phyloP scores from a whole-genome alignment of 148 eudicot species.

The Chenopodium album region DNA sequence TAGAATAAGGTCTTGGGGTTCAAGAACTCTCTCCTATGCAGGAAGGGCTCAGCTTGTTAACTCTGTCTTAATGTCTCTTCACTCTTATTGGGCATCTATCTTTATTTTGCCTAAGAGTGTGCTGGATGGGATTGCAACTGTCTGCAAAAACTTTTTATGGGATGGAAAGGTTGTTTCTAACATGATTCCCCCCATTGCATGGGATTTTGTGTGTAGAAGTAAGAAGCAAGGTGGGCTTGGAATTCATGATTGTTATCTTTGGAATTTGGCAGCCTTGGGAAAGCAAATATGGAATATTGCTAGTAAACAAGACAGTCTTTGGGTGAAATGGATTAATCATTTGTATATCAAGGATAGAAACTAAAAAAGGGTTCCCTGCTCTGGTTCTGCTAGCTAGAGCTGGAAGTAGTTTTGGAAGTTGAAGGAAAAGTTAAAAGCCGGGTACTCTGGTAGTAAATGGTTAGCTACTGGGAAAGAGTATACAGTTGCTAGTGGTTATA shows the following conservation, averaged over 20 bases:
- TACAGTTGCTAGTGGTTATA: too few relatives aligned
- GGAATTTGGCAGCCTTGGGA: not conserved
- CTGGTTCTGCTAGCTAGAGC: too few relatives aligned
- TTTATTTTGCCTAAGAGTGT: not conserved
- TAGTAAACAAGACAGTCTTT: not conserved
- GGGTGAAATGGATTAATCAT: not conserved
- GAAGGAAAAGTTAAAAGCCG: too few relatives aligned
- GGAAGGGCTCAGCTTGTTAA: too few relatives aligned
- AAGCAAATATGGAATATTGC: not conserved
- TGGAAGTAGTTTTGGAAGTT: too few relatives aligned
- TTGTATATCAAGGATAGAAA: not conserved
- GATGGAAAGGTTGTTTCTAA: not conserved
- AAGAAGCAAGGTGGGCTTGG: not conserved
- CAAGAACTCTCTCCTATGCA: too few relatives aligned
- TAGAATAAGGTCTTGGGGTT: not conserved
- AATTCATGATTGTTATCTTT: too few relatives aligned
- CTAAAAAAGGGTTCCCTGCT: not conserved
- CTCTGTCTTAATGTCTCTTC: not conserved
- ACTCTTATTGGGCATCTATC: not conserved
- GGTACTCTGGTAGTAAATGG: too few relatives aligned
- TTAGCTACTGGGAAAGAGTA: too few relatives aligned
- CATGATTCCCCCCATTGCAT: too few relatives aligned
- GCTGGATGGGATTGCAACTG: too few relatives aligned
- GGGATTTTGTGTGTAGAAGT: too few relatives aligned
- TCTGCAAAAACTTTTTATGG: not conserved